phyloP scores from a whole-genome alignment of 1,139 yeast species.

The Yamadazyma aaseri region DNA sequence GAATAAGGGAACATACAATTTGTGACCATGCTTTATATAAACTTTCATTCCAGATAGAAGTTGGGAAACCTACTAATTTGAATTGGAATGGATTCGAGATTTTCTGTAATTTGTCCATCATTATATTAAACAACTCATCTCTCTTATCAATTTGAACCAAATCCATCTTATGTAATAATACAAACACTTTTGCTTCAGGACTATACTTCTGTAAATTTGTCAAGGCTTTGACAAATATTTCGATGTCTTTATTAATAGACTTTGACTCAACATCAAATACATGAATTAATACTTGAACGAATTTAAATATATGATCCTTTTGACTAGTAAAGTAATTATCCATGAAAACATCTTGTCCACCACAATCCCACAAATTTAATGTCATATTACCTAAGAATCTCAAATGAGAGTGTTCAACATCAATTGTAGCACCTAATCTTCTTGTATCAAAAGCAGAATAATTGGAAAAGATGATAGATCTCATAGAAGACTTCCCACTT shows the following conservation, averaged over 20 bases:
- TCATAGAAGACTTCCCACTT: slow-evolving; percentile 96
- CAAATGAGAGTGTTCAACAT: slow-evolving; percentile 94
- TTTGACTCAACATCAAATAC: slow-evolving; percentile 95
- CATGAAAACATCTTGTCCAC: slow-evolving; percentile 96
- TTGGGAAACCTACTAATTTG: slow-evolving; percentile 83
- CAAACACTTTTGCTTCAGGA: slow-evolving; percentile 91
- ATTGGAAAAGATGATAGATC: slow-evolving; percentile 91
- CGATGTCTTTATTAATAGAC: slow-evolving; percentile 90
- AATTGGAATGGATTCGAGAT: slow-evolving; percentile 80
- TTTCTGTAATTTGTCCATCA: slow-evolving; percentile 79
- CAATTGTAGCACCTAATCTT: slow-evolving; percentile 94
- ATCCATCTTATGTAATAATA: slow-evolving; percentile 93
- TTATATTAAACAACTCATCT: slow-evolving; percentile 75
- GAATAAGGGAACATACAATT: slow-evolving; percentile 91
- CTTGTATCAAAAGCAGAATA: slow-evolving; percentile 97
- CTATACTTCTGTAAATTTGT: slow-evolving; percentile 80
- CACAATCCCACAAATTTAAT: slow-evolving; percentile 95
- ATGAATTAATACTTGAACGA: slow-evolving; percentile 96
- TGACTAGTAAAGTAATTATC: slow-evolving; percentile 88
- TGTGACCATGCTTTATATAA: slow-evolving; percentile 96
- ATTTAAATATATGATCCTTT: slow-evolving; percentile 87
- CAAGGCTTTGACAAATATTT: slow-evolving; percentile 81
- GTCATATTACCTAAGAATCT: slow-evolving; percentile 95
- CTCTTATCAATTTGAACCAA: slow-evolving; percentile 85
- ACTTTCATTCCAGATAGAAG: slow-evolving; percentile 97